phyloP scores from a whole-genome alignment of 1,284 basidiomycete genomes.

The Ceratobasidium papillatum region DNA sequence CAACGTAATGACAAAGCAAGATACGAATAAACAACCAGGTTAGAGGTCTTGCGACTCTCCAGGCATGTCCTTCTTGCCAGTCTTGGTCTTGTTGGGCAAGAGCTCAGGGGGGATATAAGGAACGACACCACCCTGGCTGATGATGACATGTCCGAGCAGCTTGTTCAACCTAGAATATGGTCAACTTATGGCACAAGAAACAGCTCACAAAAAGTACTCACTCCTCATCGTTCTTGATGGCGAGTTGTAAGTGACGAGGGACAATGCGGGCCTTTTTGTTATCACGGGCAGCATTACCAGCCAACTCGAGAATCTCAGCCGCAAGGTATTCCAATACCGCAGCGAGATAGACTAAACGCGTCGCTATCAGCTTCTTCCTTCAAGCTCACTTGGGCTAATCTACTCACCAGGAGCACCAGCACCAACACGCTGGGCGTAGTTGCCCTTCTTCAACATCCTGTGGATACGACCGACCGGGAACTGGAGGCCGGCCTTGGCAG shows the following conservation, averaged over 20 bases:
- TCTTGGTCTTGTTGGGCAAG: constrained; percentile 55
- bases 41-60: constrained; percentile 39
- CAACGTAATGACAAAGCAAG: background rate
- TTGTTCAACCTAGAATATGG: constrained; percentile 65
- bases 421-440: constrained; percentile 50
- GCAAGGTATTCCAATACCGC: constrained; percentile 50
- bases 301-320: constrained; percentile 50
- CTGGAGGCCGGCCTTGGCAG: constrained; percentile 50
- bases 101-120: constrained; percentile 67
- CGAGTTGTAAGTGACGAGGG: constrained; percentile 80
- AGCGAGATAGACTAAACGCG: constrained; percentile 45
- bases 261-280: constrained; percentile 66
- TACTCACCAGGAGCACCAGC: constrained; percentile 48
- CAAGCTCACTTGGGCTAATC: background rate
- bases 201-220: constrained; percentile 51
- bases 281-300: constrained; percentile 48
- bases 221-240: constrained; percentile 90
- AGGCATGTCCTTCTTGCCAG: constrained; percentile 56
- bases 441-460: constrained; percentile 49
- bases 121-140: constrained; percentile 92
- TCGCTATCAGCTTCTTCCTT: background rate
- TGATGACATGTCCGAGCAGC: constrained; percentile 84
- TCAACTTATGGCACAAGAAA: constrained; percentile 47
- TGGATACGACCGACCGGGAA: constrained; percentile 51
- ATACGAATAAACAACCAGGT: background rate